Evolutionary conservation across 2,329 filamentous ascomycete genomes (phyloP).

Genomic region (Colletotrichum gloeosporioides): DNA sequence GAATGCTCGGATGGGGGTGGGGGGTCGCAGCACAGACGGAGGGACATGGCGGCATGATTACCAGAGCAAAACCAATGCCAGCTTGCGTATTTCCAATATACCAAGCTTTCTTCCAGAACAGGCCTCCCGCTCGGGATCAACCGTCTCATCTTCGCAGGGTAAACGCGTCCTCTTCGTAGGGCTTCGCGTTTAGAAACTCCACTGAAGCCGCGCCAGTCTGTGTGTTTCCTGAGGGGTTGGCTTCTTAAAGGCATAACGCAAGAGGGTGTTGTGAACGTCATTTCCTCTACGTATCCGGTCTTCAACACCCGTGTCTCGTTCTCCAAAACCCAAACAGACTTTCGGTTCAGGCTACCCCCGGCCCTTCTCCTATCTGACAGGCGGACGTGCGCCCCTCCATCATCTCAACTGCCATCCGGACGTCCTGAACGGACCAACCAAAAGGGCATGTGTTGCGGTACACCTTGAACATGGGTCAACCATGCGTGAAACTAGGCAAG

Average conservation of each 20-base stretch:
- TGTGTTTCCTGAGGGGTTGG: neutral
- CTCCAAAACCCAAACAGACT: neutral
- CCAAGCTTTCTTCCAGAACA: neutral
- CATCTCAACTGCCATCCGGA: neutral
- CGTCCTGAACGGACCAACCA: neutral
- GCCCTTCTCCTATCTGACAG: neutral
- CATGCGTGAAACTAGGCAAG: neutral
- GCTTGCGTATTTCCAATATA: neutral
- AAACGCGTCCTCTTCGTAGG: neutral
- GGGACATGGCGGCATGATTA: neutral
- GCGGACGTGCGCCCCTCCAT: neutral
- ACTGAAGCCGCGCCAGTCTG: neutral
- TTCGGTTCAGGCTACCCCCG: neutral
- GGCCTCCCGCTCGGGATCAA: neutral
- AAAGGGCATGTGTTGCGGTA: neutral
- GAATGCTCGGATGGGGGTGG: neutral
- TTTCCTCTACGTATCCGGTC: neutral
- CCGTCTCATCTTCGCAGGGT: neutral
- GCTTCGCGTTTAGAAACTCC: neutral
- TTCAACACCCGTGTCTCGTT: neutral
- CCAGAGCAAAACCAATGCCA: neutral
- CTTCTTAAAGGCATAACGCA: neutral
- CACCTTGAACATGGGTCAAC: neutral
- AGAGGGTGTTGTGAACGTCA: neutral
- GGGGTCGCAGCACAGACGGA: neutral